Conservation (phyloP, 1,284 basidiomycete genomes). For the Leccinum proximum region DNA sequence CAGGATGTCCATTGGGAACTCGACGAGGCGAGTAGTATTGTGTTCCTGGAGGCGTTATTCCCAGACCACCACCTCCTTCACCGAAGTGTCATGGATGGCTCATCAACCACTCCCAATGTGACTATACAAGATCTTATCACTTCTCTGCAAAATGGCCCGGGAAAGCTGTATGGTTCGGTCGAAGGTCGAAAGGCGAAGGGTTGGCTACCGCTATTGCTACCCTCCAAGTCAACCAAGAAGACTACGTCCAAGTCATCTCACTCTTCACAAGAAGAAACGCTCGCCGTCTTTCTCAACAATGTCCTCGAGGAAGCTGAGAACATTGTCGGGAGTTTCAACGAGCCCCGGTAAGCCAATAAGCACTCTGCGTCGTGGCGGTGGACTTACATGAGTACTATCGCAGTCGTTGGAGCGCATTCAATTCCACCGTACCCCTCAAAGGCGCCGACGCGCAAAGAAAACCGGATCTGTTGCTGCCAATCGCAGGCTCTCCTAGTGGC, state of each 20-base stretch:
- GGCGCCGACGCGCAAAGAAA: not conserved
- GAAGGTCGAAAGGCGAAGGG: not conserved
- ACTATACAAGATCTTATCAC: not conserved
- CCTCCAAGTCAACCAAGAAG: not conserved
- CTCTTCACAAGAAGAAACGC: not conserved
- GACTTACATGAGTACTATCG: not conserved
- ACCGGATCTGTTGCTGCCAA: not conserved
- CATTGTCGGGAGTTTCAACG: not conserved
- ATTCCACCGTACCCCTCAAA: not conserved
- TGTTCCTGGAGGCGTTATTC: not conserved
- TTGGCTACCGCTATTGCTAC: not conserved
- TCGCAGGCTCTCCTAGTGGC: not conserved
- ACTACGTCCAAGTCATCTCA: not conserved
- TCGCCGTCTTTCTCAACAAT: not conserved
- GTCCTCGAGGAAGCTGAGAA: not conserved
- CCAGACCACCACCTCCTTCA: not conserved
- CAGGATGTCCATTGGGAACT: not conserved
- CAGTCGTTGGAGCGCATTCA: not conserved
- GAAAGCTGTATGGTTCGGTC: not conserved
- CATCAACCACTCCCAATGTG: not conserved
- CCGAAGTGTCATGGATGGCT: not conserved
- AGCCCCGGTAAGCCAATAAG: not conserved
- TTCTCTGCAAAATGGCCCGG: not conserved
- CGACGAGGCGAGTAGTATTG: not conserved
- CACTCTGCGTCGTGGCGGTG: not conserved